Evolutionary conservation across 495 filamentous ascomycete species (phyloP), one percentile per base, ranked within the genome.

Genomic region (Xanthoparmelia taractica): DNA sequence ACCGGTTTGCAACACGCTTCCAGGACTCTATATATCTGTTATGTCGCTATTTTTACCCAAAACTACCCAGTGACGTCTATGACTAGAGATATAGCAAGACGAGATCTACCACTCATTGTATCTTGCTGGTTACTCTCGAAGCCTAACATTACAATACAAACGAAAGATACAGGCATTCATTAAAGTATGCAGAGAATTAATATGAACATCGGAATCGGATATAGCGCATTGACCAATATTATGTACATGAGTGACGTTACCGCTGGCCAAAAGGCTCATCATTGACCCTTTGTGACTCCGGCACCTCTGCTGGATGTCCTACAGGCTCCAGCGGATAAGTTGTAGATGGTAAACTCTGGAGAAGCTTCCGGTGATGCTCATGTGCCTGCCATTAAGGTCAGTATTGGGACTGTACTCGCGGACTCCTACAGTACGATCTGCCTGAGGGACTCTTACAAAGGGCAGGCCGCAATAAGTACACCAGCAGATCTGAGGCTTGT

Each of bases 381-480:
- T 96, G 83, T 61, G 92, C 92, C 92, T 96, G 52, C 40, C 25
- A 58, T 31, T 37, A 18, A 12, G 13, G 41, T 61, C 55, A 63
- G 57, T 56, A 6, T 58, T n/a, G n/a, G n/a, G n/a, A n/a, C 34
- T 0, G 33, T n/a, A 57, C 33, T 29, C 27, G 8, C 57, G n/a
- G 25, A 52, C 27, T 27, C 33, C 25, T 6, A 25, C 36, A 34
- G 25, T 29, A 47, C 29, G 1, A 61, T 33, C 41, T 13, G 6
- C 5, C 25, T 3, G 27, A 33, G 57, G 34, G 34, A 11, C 25
- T 85, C 93, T 72, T 80, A 97, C 94, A 72, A 87, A 98, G 67
- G 95, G 94, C 68, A 92, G 71, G n/a, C 94, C 94, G 73, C 94
- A 98, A 78, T 98, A 98, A 64, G 80, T 85, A 79, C 94, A 98